A percentile compares a stretch with the other conserved stretches of the same genome.
These are phyloP conservation scores for Scutellaria galericulata DNA, from an alignment of 257 asterid species.

Conservation along the genomic window DNA sequence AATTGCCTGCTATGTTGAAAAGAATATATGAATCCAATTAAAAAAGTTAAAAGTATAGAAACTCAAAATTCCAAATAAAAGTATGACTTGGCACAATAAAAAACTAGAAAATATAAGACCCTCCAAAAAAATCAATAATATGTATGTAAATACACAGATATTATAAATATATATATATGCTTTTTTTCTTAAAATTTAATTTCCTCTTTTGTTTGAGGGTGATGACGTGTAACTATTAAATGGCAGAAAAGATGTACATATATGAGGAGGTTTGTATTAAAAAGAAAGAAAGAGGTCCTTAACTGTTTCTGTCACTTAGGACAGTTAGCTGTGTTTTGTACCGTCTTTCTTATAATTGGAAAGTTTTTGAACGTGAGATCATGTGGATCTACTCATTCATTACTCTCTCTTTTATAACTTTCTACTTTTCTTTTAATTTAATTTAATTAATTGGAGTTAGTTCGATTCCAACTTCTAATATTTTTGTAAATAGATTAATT, in stretches of 20 bases:
- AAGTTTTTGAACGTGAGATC: constrained; percentile 23
- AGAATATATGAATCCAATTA: no score
- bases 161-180: no score
- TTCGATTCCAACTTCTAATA: no score
- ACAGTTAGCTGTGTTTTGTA: constrained; percentile 15
- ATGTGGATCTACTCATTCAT: constrained; percentile 31
- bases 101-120: no score
- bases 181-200: no score
- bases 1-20: no score
- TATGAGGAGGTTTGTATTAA: neutral
- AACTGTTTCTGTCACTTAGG: constrained; percentile 26
- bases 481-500: no score
- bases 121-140: no score
- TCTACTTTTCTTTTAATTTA: neutral
- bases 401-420: constrained; percentile 18
- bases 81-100: no score
- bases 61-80: no score
- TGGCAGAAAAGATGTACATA: neutral
- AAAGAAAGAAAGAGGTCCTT: neutral
- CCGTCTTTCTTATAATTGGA: constrained; percentile 26
- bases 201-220: neutral
- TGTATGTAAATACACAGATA: no score
- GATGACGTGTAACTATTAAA: constrained; percentile 5
- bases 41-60: no score
- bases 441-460: neutral